Conservation (phyloP, 1,284 basidiomycete species). For the Coriolopsis trogii region DNA sequence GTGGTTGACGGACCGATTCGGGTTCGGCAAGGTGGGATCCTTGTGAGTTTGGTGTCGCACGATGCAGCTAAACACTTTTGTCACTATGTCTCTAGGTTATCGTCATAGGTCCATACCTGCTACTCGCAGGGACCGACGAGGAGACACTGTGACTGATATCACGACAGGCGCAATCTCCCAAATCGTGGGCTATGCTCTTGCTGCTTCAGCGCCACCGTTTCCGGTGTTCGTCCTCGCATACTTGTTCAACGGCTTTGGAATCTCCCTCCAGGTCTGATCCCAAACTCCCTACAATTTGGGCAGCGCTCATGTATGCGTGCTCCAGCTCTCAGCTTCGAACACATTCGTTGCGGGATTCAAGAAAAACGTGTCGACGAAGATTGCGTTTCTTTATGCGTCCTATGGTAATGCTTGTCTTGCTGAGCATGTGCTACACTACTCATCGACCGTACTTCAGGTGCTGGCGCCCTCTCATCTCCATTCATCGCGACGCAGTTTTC, state of each 20-base stretch:
- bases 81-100: background rate
- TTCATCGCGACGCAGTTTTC: slow-evolving; percentile 68
- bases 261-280: slow-evolving; percentile 22
- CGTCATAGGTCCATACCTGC: background rate
- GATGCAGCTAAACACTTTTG: too few relatives aligned
- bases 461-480: slow-evolving; percentile 62
- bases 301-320: background rate
- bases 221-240: slow-evolving; percentile 64
- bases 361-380: slow-evolving; percentile 50
- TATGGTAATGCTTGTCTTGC: background rate
- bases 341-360: slow-evolving; percentile 54
- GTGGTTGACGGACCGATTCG: slow-evolving; percentile 53
- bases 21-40: slow-evolving; percentile 62
- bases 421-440: background rate
- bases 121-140: too few relatives aligned
- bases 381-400: slow-evolving; percentile 48
- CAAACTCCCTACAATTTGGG: background rate
- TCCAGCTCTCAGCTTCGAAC: slow-evolving; percentile 57
- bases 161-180: slow-evolving; percentile 38
- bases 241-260: slow-evolving; percentile 64
- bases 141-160: background rate
- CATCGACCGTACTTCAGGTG: slow-evolving; percentile 39
- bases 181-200: slow-evolving; percentile 54
- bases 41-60: too few relatives aligned
- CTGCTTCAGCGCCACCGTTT: slow-evolving; percentile 67